Evolutionary conservation across 1,284 basidiomycete genomes (phyloP).

Genomic region (Taiwanofungus camphoratus): DNA sequence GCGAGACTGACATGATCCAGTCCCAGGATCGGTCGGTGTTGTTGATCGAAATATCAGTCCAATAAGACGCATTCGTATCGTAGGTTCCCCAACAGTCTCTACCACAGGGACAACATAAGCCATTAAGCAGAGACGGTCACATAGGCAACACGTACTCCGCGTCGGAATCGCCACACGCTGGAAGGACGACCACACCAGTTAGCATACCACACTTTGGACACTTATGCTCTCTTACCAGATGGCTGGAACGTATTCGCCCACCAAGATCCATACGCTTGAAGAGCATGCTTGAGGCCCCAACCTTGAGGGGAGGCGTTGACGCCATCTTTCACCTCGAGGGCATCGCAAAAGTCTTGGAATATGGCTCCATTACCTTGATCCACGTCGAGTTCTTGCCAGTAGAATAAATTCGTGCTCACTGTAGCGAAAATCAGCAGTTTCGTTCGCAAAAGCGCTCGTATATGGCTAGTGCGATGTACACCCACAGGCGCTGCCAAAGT

Average conservation of each 20-base stretch:
- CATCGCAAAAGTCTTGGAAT: slow-evolving; percentile 69
- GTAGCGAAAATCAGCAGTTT: slow-evolving; percentile 6
- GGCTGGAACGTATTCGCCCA: slow-evolving; percentile 43
- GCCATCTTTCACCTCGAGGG: slow-evolving; percentile 63
- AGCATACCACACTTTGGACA: not conserved
- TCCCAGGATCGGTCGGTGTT: slow-evolving; percentile 51
- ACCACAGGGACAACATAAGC: not conserved
- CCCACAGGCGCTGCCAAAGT: slow-evolving; percentile 56
- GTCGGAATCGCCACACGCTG: slow-evolving; percentile 39
- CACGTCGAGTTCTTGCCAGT: slow-evolving; percentile 54
- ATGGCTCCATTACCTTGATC: slow-evolving; percentile 31
- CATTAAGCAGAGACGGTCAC: not conserved
- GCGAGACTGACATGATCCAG: slow-evolving; percentile 48
- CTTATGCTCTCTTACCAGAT: slow-evolving; percentile 28
- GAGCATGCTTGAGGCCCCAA: slow-evolving; percentile 59
- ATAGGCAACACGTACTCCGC: slow-evolving; percentile 34
- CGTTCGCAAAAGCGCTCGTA: not conserved
- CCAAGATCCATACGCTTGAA: slow-evolving; percentile 55
- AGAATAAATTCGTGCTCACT: slow-evolving; percentile 50
- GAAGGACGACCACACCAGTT: not conserved
- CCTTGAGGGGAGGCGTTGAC: slow-evolving; percentile 46
- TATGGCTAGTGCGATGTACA: slow-evolving; percentile 4
- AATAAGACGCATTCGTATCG: slow-evolving; percentile 40
- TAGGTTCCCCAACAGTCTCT: slow-evolving; percentile 58
- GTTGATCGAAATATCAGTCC: slow-evolving; percentile 47